Base-by-base conservation (phyloP, 1,284 basidiomycete genomes). In the Wolfiporia cocos region DNA sequence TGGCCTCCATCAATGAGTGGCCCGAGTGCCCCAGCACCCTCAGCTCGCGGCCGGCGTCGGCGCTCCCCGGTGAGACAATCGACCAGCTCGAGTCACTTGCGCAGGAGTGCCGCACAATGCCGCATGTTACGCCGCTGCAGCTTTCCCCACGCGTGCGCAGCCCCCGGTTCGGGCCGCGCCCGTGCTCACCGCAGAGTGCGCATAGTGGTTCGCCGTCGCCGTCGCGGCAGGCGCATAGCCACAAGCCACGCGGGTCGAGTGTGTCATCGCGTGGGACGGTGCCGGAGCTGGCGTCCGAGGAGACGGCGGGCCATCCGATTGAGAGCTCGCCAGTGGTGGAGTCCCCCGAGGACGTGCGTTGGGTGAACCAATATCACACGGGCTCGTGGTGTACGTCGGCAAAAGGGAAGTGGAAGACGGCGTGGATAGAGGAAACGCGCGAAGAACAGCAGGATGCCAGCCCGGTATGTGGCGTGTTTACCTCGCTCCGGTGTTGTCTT, bases 361-460 rank as follows among this genome's bases (percentile, higher is more conserved):
- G n/a, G n/a, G n/a, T n/a, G n/a, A n/a, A n/a, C n/a, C n/a, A n/a
- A n/a, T n/a, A n/a, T n/a, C n/a, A n/a, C n/a, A n/a, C n/a, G n/a
- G 58, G 51, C 12, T 50, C 31, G 9, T 58, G 56, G 54, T 48
- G 49, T 10, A 43, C 44, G 20, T 49, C 50, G 15, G 49, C 49
- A 17, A 54, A 54, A 39, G 54, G 55, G 19, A 54, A 55, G 37
- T 53, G 53, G 49, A 51, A 49, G 46, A 50, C 46, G 2, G 28
- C 44, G 10, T 42, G 15, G 29, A 38, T 43, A 23, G 46, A 51
- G 21, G 46, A 42, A 5, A 14, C 5, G n/a, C 9, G 28, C 7
- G 51, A 51, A 11, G 43, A 37, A 19, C 28, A 22, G 19, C 26
- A 37, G 21, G 32, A 29, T 10, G 45, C 29, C 26, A 38, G 29